Base-by-base conservation (phyloP, 768 basidiomycete species). In the Lentinula guzmanii region DNA sequence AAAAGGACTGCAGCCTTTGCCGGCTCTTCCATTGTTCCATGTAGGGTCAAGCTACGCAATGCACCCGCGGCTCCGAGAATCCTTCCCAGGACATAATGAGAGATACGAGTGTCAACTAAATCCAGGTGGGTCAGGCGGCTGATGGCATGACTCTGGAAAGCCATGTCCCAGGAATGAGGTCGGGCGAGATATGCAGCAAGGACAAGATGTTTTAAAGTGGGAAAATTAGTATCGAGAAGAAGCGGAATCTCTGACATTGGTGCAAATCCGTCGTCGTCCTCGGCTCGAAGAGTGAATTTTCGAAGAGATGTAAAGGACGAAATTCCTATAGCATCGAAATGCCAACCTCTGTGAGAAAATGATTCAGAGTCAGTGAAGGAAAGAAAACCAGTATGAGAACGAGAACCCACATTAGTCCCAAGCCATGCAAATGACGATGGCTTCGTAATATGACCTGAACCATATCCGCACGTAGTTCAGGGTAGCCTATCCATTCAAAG, bases 401-500 rank as follows among this genome's bases (percentile, higher is more conserved):
- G 53, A 39, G 7, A 15, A 72, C 73, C 58, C 70, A 83, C 79
- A 89, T 84, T 31, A 87, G 79, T 15, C 86, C 86, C 5, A 89
- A 76, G 6, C 80, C 76, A 15, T 77, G 79, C 18, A 88, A 72
- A 59, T 79, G 76, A 4, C 82, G 75, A 63, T 87, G 86, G 56
- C 76, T 81, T 5, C 75, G 70, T 11, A 86, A 72, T 4, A 89
- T 75, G 8, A 77, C 79, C 65, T 85, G 78, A 0, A 89, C 86
- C 78, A 85, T 84, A 57, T 87, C 86, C n/a, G 77, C 83, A 9
- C 82, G 77, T 72, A 89, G 74, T 67, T 89, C 87, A 1, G 86
- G 87, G 66, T 88, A 88, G 5, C 87, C 86, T n/a, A 88, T 87
- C 87, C 87, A 89, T 70, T 89, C 86, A 66, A 88, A 86, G 63